Evolutionary conservation across 768 basidiomycete genomes (phyloP).

Genomic region (Clathrus columnatus): DNA sequence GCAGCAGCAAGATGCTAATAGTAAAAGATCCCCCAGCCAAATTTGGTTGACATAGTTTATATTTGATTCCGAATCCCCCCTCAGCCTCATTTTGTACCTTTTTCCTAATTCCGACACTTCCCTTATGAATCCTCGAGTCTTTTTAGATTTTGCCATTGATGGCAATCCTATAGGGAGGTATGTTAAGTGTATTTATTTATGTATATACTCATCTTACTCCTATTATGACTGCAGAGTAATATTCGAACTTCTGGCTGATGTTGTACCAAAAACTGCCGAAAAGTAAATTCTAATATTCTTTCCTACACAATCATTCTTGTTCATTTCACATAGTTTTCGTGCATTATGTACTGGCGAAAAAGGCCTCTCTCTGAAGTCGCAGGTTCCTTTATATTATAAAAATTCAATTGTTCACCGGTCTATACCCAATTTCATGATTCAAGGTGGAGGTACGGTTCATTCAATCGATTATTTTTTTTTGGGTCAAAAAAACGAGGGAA

Average conservation of each 20-base stretch:
- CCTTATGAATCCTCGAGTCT: slow-evolving; percentile 46
- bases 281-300: slow-evolving; percentile 42
- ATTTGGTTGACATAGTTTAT: not conserved
- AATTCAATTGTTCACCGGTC: slow-evolving; percentile 69
- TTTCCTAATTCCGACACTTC: not conserved
- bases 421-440: slow-evolving; percentile 73
- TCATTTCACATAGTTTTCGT: slow-evolving; percentile 51
- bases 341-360: slow-evolving; percentile 81
- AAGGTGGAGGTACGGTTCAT: slow-evolving; percentile 56
- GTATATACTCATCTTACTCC: slow-evolving; percentile 5
- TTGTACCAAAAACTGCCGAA: slow-evolving; percentile 67
- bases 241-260: slow-evolving; percentile 69
- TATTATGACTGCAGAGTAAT: slow-evolving; percentile 38
- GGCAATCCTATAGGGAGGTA: slow-evolving; percentile 48
- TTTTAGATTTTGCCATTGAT: slow-evolving; percentile 56
- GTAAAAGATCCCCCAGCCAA: not conserved
- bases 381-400: slow-evolving; percentile 78
- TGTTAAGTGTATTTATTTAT: slow-evolving; percentile 7
- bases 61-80: not conserved
- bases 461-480: not conserved
- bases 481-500: slow-evolving; percentile 3
- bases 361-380: slow-evolving; percentile 54
- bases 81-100: not conserved
- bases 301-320: not conserved
- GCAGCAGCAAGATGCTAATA: not conserved